A percentile compares a stretch with the other conserved stretches of the same genome.
Conservation (phyloP, 495 filamentous ascomycete genomes). For the Bombardia bombarda region DNA sequence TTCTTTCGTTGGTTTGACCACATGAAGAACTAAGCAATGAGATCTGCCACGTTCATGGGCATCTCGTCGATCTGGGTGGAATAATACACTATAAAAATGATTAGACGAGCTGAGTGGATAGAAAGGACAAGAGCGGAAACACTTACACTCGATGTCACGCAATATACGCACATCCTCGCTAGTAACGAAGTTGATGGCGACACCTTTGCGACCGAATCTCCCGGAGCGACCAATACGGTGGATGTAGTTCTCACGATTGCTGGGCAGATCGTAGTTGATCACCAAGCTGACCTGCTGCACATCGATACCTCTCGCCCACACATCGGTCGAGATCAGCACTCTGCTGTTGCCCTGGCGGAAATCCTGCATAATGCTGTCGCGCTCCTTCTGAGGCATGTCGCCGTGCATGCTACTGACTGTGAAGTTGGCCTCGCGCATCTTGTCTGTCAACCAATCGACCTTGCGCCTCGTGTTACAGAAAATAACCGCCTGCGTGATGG, state of each 20-base stretch:
- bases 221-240: conserved; percentile 98
- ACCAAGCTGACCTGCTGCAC: conserved; percentile 98
- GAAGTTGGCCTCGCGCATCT: conserved; percentile 95
- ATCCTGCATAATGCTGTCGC: conserved; percentile 99
- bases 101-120: conserved; percentile 7
- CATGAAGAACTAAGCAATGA: conserved; percentile 36
- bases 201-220: conserved; percentile 99
- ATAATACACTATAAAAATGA: conserved; percentile 45
- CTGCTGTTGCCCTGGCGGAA: conserved; percentile 96
- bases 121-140: conserved; percentile 13
- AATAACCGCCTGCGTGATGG: conserved; percentile 98
- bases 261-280: conserved; percentile 98
- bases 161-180: conserved; percentile 99
- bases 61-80: conserved; percentile 80
- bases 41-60: conserved; percentile 77
- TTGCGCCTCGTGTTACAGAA: conserved; percentile 99
- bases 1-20: neutral
- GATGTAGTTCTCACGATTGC: conserved; percentile 99
- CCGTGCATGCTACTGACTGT: conserved; percentile 99
- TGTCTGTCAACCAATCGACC: conserved; percentile 99
- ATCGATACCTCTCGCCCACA: conserved; percentile 97
- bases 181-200: conserved; percentile 99
- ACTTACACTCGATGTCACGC: conserved; percentile 81
- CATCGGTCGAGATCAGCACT: conserved; percentile 95
- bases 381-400: conserved; percentile 95